These are phyloP conservation scores for Dioscorea zingiberensis DNA, from an alignment of 106 monocot species.

Conservation along the genomic window DNA sequence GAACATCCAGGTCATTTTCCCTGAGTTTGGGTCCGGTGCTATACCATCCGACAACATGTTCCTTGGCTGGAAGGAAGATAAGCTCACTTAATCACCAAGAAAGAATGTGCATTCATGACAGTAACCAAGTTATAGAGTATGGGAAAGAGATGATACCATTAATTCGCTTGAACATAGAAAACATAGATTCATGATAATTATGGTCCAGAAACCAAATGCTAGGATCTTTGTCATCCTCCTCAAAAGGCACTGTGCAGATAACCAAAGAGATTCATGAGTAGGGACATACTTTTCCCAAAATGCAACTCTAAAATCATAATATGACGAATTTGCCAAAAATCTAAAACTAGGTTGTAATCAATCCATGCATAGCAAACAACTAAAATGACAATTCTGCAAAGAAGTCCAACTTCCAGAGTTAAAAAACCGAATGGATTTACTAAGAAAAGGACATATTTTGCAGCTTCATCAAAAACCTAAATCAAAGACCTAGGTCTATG, in stretches of 20 bases:
- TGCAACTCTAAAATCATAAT: too few species aligned
- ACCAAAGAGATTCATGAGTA: neutral
- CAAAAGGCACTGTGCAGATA: constrained; percentile 71
- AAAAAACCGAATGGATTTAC: too few species aligned
- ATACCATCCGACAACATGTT: constrained; percentile 99
- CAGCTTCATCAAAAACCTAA: too few species aligned
- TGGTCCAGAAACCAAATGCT: constrained; percentile 99
- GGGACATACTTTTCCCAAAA: neutral
- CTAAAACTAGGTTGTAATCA: too few species aligned
- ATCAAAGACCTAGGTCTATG: too few species aligned
- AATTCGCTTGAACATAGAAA: constrained; percentile 97
- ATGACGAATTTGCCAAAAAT: too few species aligned
- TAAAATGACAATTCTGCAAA: too few species aligned
- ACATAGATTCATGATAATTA: constrained; percentile 98
- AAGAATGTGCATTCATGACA: neutral
- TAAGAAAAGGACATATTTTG: too few species aligned
- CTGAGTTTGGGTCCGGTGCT: constrained; percentile 96
- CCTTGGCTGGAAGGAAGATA: constrained; percentile 63
- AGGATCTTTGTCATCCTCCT: constrained; percentile 96
- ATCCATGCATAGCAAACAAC: too few species aligned
- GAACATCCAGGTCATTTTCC: constrained; percentile 92
- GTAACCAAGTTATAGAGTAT: neutral
- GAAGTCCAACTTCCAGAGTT: too few species aligned
- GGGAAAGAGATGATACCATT: constrained; percentile 47
- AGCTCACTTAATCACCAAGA: neutral